Evolutionary conservation across 305 asterid genomes (phyloP).

Genomic region (Solanum chacoense): DNA sequence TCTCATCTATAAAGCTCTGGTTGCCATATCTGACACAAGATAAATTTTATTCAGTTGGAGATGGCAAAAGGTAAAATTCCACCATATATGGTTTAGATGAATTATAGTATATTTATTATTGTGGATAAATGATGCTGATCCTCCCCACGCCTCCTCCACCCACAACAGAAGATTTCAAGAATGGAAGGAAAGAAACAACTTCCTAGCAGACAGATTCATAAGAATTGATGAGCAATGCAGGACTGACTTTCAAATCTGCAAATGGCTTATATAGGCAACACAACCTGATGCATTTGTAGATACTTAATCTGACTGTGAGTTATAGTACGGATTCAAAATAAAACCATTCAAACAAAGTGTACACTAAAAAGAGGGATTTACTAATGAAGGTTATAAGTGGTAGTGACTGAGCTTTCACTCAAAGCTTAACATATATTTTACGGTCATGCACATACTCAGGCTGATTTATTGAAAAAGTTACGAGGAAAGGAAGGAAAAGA

Average conservation of each 20-base stretch:
- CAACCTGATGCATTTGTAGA: not conserved
- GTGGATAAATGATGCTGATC: not conserved
- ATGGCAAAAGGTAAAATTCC: not conserved
- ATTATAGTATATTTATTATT: not conserved
- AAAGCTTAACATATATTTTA: not conserved
- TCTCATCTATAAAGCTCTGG: constrained; percentile 62
- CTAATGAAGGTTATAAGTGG: not conserved
- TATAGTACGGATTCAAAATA: not conserved
- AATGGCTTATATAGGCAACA: not conserved
- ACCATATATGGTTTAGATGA: not conserved
- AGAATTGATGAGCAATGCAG: not conserved
- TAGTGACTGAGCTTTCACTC: not conserved
- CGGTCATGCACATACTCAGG: not conserved
- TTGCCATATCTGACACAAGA: constrained; percentile 45
- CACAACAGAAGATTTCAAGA: not conserved
- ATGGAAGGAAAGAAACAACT: not conserved
- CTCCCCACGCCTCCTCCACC: not conserved
- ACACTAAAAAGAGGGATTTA: not conserved
- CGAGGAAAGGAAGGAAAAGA: not conserved
- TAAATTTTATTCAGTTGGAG: not conserved
- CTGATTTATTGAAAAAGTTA: not conserved
- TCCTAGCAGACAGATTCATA: not conserved
- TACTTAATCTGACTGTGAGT: not conserved
- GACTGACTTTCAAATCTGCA: not conserved
- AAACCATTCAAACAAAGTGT: not conserved